Base-by-base conservation (phyloP, 2,329 filamentous ascomycete genomes). In the Trichoderma sp. region DNA sequence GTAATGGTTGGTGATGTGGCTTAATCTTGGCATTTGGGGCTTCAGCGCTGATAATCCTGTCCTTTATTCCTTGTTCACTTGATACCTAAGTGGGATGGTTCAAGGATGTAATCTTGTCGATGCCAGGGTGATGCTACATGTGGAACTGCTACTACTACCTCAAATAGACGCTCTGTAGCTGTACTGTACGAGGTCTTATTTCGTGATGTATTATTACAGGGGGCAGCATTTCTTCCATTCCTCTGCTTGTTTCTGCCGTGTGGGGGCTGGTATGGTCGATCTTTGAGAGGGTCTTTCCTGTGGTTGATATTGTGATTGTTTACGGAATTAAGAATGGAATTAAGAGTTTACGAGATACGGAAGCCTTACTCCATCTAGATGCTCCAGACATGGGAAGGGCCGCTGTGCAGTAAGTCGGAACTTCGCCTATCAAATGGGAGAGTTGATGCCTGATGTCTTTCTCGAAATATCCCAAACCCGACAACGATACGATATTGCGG, bases 271-370 rank as follows among this genome's bases (percentile, higher is more conserved):
- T 58, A 58, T 24, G 64, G 32, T 9, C 30, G 56, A 67, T 66
- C 24, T 39, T 34, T 56, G 21, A 21, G 21, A 58, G 47, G n/a
- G 21, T 14, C 12, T 11, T 26, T 43, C 11, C 14, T 26, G 32
- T 24, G 15, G 51, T 57, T 5, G 24, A 30, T 4, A 11, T 43
- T 57, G 32, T 8, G n/a, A 28, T n/a, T 56, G 12, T 21, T 67
- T 9, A n/a, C 66, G 39, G 43, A 61, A 70, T 70, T 36, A 21
- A 61, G 36, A 47, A 47, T 36, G 64, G 47, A 67, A 39, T 56
- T 57, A 67, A 67, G 43, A 39, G 5, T 36, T 65, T 39, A 30
- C 32, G 21, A 28, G 11, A 11, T 53, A 66, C 63, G 53, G 24
- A 56, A 36, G 43, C 32, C 34, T 26, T 34, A 6, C 28, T 51